phyloP scores from a whole-genome alignment of 73 alveolate species.

The Paramecium biaurelia region DNA sequence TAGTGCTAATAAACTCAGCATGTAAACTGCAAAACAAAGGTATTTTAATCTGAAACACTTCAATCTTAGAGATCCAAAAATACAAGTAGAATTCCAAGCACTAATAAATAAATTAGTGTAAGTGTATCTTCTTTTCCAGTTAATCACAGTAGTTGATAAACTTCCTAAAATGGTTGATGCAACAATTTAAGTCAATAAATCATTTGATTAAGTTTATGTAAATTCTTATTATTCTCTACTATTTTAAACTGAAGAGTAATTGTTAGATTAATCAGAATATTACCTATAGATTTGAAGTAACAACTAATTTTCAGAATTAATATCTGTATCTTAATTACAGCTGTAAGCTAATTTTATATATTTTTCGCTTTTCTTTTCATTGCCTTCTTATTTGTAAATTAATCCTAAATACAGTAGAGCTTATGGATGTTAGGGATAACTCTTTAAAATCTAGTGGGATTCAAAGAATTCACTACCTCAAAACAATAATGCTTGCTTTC shows the following conservation, averaged over 20 bases:
- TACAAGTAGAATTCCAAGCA: background rate
- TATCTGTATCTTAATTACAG: background rate
- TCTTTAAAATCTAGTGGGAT: background rate
- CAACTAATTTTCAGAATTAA: background rate
- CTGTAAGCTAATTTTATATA: background rate
- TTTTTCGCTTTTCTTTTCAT: background rate
- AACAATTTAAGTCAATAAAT: background rate
- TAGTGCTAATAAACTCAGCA: background rate
- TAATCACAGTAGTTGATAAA: background rate
- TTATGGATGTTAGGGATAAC: background rate
- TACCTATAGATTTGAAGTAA: background rate
- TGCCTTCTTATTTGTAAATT: background rate
- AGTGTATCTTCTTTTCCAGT: background rate
- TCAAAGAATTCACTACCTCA: background rate
- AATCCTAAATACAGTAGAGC: background rate
- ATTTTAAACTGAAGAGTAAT: background rate
- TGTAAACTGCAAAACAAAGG: background rate
- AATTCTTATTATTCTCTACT: background rate
- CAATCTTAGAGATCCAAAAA: background rate
- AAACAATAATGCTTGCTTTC: constrained; percentile 1
- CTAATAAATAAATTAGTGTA: background rate
- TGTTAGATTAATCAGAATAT: constrained; percentile 1
- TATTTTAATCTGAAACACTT: background rate
- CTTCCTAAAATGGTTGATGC: constrained; percentile 6
- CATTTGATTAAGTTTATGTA: background rate